These are phyloP conservation scores for Dacryopinax spathularia DNA, from an alignment of 768 basidiomycete genomes.

Conservation along the genomic window DNA sequence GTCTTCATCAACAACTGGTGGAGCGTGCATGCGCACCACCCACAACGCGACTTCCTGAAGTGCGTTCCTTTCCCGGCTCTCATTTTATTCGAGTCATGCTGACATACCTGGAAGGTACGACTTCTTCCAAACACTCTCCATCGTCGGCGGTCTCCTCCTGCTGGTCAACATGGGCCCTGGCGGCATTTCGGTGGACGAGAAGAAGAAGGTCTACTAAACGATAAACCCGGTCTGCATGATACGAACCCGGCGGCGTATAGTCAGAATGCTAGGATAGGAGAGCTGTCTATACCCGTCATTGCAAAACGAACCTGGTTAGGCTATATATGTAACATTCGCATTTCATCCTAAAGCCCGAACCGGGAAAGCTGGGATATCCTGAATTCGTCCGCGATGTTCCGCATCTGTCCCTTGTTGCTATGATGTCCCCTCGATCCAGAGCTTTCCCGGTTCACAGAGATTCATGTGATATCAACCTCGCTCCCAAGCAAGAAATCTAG, in stretches of 20 bases:
- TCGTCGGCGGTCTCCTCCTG: conserved; percentile 92
- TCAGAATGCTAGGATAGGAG: too few relatives aligned
- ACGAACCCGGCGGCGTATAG: too few relatives aligned
- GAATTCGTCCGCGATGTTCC: too few relatives aligned
- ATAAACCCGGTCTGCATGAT: neutral
- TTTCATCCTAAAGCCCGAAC: too few relatives aligned
- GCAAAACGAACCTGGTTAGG: too few relatives aligned
- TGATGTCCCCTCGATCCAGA: too few relatives aligned
- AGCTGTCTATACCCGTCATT: neutral
- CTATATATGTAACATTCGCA: too few relatives aligned
- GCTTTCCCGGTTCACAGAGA: too few relatives aligned
- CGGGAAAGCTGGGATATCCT: too few relatives aligned
- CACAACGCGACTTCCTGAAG: conserved; percentile 97
- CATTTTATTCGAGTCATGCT: conserved; percentile 16
- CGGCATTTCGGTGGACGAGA: conserved; percentile 94
- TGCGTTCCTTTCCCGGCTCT: conserved; percentile 33
- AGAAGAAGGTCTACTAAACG: conserved; percentile 83
- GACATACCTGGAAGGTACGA: conserved; percentile 52
- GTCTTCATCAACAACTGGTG: conserved; percentile 99
- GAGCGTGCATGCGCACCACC: conserved; percentile 81
- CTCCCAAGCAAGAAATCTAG: too few relatives aligned
- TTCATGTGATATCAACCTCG: too few relatives aligned
- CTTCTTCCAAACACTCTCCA: conserved; percentile 98
- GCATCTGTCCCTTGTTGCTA: too few relatives aligned
- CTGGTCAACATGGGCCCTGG: conserved; percentile 98